Percentiles rank a stretch among this genome's conserved stretches.
phyloP scores from a whole-genome alignment of 129 eudicot genomes.

The Calendula officinalis region DNA sequence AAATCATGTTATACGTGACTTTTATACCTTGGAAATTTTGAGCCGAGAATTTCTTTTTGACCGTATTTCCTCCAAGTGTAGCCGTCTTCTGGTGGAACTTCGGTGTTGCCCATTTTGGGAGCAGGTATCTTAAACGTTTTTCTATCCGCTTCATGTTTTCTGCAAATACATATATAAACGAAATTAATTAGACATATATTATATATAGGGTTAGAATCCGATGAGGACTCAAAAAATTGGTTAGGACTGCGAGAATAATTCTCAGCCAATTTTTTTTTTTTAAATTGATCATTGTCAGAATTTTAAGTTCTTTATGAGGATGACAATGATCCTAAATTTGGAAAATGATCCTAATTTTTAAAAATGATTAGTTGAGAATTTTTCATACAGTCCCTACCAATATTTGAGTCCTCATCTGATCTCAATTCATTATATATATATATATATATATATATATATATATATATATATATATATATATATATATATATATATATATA shows the following conservation, averaged over 20 bases:
- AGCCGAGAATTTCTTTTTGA: constrained; percentile 81
- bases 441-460: not conserved
- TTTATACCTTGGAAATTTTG: constrained; percentile 68
- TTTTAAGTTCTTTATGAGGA: no score
- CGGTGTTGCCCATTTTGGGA: constrained; percentile 81
- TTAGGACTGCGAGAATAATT: no score
- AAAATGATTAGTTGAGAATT: no score
- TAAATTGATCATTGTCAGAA: no score
- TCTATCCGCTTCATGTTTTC: constrained; percentile 49
- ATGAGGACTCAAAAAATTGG: no score
- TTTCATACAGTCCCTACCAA: no score
- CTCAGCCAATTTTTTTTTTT: no score
- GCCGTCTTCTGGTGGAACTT: constrained; percentile 91
- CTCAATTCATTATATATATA: no score
- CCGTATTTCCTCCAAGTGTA: constrained; percentile 96
- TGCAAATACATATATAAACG: not conserved
- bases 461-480: not conserved
- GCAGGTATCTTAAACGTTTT: constrained; percentile 48
- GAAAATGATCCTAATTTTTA: no score
- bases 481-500: not conserved
- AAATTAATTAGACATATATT: not conserved
- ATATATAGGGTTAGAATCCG: no score
- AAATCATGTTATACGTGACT: not conserved
- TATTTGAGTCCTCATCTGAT: no score
- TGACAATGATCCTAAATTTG: no score